A percentile compares a stretch with the other conserved stretches of the same genome.
These are phyloP conservation scores for Stylonectria norvegica DNA, from an alignment of 2,329 filamentous ascomycete genomes.

Conservation along the genomic window DNA sequence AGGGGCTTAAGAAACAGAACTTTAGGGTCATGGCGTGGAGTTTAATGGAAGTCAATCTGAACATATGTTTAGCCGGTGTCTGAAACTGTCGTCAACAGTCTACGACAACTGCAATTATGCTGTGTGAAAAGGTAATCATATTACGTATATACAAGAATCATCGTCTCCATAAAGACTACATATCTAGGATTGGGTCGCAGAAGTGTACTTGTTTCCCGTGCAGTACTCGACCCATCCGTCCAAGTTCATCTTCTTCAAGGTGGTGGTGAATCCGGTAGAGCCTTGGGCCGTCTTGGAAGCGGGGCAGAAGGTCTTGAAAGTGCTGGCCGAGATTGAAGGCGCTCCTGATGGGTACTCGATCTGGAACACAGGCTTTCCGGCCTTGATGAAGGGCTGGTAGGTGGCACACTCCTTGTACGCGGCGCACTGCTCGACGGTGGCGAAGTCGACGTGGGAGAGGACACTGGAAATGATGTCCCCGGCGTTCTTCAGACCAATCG, in stretches of 20 bases:
- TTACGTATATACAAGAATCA: no score
- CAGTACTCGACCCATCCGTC: conserved; percentile 60
- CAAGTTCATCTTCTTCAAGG: conserved; percentile 63
- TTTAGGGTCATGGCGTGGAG: no score
- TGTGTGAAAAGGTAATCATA: no score
- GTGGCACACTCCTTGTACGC: conserved; percentile 55
- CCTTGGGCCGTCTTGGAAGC: conserved; percentile 38
- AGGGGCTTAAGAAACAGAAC: no score
- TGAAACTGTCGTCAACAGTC: no score
- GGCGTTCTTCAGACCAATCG: conserved; percentile 66
- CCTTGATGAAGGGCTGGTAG: conserved; percentile 55
- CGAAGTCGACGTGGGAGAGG: conserved; percentile 55
- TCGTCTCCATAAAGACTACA: no score
- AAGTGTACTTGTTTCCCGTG: no score
- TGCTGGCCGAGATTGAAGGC: conserved; percentile 29
- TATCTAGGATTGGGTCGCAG: no score
- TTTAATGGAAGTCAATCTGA: no score
- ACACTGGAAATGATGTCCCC: conserved; percentile 51
- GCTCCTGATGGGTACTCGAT: conserved; percentile 63
- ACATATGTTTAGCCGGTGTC: no score
- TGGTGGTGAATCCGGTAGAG: conserved; percentile 62
- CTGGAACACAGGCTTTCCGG: conserved; percentile 65
- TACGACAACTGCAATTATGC: no score
- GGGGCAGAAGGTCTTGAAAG: conserved; percentile 42
- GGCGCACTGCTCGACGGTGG: conserved; percentile 66